Base-by-base conservation (phyloP, 768 basidiomycete genomes). In the Gautieria morchelliformis region DNA sequence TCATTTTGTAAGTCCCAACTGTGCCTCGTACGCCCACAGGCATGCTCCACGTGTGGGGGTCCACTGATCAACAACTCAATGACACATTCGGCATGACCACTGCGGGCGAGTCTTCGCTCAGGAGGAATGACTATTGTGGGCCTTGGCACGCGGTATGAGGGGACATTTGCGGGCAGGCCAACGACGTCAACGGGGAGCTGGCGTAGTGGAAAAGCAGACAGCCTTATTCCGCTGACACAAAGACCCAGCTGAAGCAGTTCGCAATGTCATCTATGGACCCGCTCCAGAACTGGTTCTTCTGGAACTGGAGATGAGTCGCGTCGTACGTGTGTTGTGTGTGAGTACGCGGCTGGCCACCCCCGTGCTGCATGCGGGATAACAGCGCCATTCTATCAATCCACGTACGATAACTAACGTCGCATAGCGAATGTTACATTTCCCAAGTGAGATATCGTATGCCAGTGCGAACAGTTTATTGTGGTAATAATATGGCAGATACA, bases 261-360 rank as follows among this genome's bases (percentile, higher is more conserved):
- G 86, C 91, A 1, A 63, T 88, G 68, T 79, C 87, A 14, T 89
- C 86, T 63, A 97, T 97, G 94, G 93, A 94, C 68, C 87, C 93
- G 14, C 77, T 97, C 44, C 87, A 93, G 85, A 84, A 97, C 67
- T 96, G 83, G 76, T 97, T 96, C 80, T 98, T 96, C 79, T 98
- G 95, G 95, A 94, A 90, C 1, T 97, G 92, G 93, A 94, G 93
- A 70, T 57, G 42, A 39, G 56, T 45, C 2, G 27, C 27, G 27
- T 27, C 5, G 5, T n/a, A n/a, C n/a, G n/a, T n/a, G n/a, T n/a
- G 20, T 32, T 20, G 11, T 47, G 46, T 24, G 22, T 54, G 32
- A 61, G n/a, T 10, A 6, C 8, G 17, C 27, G 33, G 33, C 5
- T 52, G 24, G 5, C 24, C n/a, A 33, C 15, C 10, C 24, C n/a